Base-by-base conservation (phyloP, 352 stramenopile species). In the Globisporangium viniferum region DNA sequence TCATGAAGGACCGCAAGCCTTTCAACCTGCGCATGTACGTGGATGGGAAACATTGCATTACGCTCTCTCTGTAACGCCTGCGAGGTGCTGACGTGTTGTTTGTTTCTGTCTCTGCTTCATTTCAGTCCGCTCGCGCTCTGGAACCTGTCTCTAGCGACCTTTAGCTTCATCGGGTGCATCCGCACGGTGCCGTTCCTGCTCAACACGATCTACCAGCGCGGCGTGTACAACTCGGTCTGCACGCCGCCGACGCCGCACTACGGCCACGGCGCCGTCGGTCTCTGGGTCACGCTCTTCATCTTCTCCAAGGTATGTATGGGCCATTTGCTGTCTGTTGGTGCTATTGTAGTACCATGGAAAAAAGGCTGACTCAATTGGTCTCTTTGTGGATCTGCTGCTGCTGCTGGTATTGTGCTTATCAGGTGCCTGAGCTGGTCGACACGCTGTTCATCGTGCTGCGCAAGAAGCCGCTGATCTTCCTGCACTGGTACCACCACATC, bases 401-500 rank as follows among this genome's bases (percentile, higher is more conserved):
- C 8, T 8, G 36, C 18, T 63, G 33, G 35, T 75, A 59, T 70
- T 66, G 76, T 48, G 35, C 2, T 46, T 55, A 58, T 4, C 64
- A 91, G 75, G 74, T 85, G 67, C 93, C 91, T 12, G 97, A 99
- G 82, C 88, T 99, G 41, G 66, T 98, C 55, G 97, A 99, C 78
- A 99, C 97, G 35, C 86, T 94, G 29, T 99, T 99, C 81, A 98
- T 99, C 73, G 93, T 99, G 63, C 81, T 98, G 64, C 90, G 97
- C 79, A 99, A 99, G 82, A 98, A 98, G 78, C 88, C 88, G 53
- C 82, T 99, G 48, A 98, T 98, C 72, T 98, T 99, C 75, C 80
- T 99, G 57, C 97, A 99, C 80, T 99, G 96, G 96, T 99, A 99
- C 83, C 97, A 99, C 80, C 97, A 99, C 78, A 94, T 99, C 75